Percentiles rank a stretch among this genome's conserved stretches.
Conservation (phyloP, 1,284 basidiomycete species). For the Malassezia yamatoensis region DNA sequence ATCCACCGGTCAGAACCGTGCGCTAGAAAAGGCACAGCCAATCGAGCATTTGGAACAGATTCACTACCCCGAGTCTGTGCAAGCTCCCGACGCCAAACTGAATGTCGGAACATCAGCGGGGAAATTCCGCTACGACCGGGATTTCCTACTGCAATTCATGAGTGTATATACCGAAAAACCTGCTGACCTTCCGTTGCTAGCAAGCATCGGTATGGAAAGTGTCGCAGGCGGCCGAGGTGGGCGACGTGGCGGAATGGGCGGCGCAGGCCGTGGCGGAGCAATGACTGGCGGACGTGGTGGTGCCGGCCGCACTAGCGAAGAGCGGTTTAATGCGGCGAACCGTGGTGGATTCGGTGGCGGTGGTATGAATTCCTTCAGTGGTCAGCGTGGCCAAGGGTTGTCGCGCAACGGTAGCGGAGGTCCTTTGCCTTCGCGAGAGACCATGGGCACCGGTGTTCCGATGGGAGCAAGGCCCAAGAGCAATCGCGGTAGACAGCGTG, state of each 20-base stretch:
- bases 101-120: conserved; percentile 71
- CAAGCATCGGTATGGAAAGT: conserved; percentile 65
- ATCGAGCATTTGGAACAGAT: conserved; percentile 74
- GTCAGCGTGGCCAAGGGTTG: conserved; percentile 39
- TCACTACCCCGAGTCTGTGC: conserved; percentile 71
- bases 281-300: conserved; percentile 24
- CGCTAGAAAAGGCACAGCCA: conserved; percentile 49
- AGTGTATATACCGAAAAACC: conserved; percentile 87
- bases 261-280: conserved; percentile 26
- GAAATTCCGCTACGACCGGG: conserved; percentile 93
- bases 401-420: conserved; percentile 45
- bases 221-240: conserved; percentile 28
- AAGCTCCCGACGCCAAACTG: conserved; percentile 72
- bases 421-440: conserved; percentile 43
- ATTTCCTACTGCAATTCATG: conserved; percentile 97
- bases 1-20: conserved; percentile 37
- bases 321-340: conserved; percentile 41
- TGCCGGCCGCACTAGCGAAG: conserved; percentile 41
- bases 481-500: conserved; percentile 42
- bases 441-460: conserved; percentile 45
- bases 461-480: conserved; percentile 39
- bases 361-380: conserved; percentile 41
- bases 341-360: conserved; percentile 32
- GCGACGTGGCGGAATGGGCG: conserved; percentile 31
- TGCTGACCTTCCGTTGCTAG: conserved; percentile 73